A percentile compares a stretch with the other conserved stretches of the same genome.
Evolutionary conservation across 192 early-diverging fungal genomes (phyloP).

Genomic region (Geranomyces michiganensis): DNA sequence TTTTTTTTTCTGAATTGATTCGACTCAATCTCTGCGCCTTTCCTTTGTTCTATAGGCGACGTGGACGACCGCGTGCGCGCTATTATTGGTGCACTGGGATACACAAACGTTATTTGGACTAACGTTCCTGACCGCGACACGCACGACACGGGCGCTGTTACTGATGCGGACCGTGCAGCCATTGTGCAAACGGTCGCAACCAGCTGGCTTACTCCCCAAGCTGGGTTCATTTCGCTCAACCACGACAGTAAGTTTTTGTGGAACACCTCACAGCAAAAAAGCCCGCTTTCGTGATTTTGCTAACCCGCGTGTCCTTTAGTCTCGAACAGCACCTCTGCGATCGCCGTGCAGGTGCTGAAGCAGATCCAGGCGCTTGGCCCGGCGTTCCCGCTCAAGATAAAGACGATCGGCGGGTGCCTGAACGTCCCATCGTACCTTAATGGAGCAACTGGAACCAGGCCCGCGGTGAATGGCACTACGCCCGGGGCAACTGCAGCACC

Average conservation of each 20-base stretch:
- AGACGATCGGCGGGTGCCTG: conserved; percentile 23
- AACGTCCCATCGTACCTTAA: not conserved
- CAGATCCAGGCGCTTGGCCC: not conserved
- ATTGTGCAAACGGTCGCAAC: not conserved
- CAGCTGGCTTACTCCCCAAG: conserved; percentile 24
- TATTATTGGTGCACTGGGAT: conserved; percentile 63
- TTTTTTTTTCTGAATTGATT: not conserved
- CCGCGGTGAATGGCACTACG: too few relatives aligned
- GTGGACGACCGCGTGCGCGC: conserved; percentile 72
- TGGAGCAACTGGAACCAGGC: not conserved
- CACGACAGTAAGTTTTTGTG: conserved; percentile 16
- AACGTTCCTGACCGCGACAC: conserved; percentile 5
- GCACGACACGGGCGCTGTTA: not conserved
- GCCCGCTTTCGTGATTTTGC: too few relatives aligned
- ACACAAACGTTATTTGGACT: conserved; percentile 44
- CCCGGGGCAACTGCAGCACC: too few relatives aligned
- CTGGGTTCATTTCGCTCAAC: conserved; percentile 32
- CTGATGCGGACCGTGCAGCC: not conserved
- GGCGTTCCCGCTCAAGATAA: conserved; percentile 25
- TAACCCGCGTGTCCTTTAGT: not conserved
- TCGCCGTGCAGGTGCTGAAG: conserved; percentile 8
- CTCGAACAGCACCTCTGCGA: conserved; percentile 6
- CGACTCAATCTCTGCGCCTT: not conserved
- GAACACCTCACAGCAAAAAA: not conserved
- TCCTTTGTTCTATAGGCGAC: conserved; percentile 60